A percentile compares a stretch with the other conserved stretches of the same genome.
These are phyloP conservation scores for Aspergillus transmontanensis DNA, from an alignment of 2,329 filamentous ascomycete genomes.

Conservation along the genomic window DNA sequence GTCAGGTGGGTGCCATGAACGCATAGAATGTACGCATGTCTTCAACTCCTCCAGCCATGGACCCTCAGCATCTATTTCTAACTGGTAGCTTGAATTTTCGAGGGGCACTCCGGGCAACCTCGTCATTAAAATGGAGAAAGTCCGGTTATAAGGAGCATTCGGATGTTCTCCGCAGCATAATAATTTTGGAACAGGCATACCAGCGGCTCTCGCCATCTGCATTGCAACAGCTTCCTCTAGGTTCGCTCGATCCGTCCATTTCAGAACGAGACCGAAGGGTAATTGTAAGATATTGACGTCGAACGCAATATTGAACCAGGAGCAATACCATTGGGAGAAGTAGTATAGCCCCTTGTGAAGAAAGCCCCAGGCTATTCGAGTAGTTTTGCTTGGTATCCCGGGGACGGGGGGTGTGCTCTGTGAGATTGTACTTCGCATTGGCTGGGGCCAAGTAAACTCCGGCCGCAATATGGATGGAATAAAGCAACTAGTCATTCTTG, in stretches of 20 bases:
- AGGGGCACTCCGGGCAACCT: conserved; percentile 38
- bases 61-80: conserved; percentile 31
- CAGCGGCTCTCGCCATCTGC: conserved; percentile 37
- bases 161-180: conserved; percentile 38
- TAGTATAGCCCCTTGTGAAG: conserved; percentile 31
- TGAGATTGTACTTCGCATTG: conserved; percentile 18
- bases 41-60: conserved; percentile 40
- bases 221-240: conserved; percentile 41
- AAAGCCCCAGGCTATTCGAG: conserved; percentile 29
- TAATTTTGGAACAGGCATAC: conserved; percentile 39
- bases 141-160: conserved; percentile 16
- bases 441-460: conserved; percentile 31
- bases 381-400: conserved; percentile 17
- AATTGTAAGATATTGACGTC: conserved; percentile 33
- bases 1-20: conserved; percentile 34
- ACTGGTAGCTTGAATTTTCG: conserved; percentile 28
- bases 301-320: conserved; percentile 28
- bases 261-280: conserved; percentile 44
- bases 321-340: conserved; percentile 37
- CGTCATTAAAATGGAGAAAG: conserved; percentile 47
- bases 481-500: too few relatives aligned
- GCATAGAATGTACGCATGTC: conserved; percentile 37
- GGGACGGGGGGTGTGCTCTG: conserved; percentile 28
- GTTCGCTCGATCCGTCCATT: conserved; percentile 41
- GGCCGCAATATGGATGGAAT: conserved; percentile 25